Percentiles rank a stretch among this genome's conserved stretches.
Conservation (phyloP, 345 rosid species). For the Acer yangbiense region DNA sequence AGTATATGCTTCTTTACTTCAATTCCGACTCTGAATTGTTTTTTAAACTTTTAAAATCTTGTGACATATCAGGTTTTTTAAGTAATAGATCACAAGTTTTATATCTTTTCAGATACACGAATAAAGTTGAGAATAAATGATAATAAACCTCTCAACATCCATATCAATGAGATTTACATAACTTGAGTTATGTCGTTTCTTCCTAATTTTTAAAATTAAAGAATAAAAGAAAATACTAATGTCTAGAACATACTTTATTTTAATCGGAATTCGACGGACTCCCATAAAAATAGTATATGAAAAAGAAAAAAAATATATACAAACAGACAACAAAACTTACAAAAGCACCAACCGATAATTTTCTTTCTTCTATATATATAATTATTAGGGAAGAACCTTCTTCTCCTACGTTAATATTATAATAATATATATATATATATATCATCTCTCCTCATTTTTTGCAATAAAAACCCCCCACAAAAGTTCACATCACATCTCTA, state of each 20-base stretch:
- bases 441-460: not conserved
- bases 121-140: no score
- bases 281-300: no score
- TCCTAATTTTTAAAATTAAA: no score
- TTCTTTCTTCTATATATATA: not conserved
- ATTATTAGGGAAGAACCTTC: slow-evolving; percentile 6
- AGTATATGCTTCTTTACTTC: slow-evolving; percentile 20
- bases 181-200: no score
- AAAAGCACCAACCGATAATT: not conserved
- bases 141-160: no score
- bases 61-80: not conserved
- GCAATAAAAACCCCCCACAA: not conserved
- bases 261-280: no score
- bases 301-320: no score
- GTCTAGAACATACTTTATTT: no score
- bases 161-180: no score
- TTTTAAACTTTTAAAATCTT: not conserved
- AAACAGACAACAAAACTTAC: not conserved
- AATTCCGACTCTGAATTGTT: not conserved
- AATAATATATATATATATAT: not conserved
- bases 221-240: no score
- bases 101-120: not conserved
- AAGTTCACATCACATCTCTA: not conserved
- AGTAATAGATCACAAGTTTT: not conserved
- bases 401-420: not conserved